Evolutionary conservation across 1,139 yeast genomes (phyloP), one percentile per base, ranked within the genome.

Genomic region (Suhomyces panamericanus): DNA sequence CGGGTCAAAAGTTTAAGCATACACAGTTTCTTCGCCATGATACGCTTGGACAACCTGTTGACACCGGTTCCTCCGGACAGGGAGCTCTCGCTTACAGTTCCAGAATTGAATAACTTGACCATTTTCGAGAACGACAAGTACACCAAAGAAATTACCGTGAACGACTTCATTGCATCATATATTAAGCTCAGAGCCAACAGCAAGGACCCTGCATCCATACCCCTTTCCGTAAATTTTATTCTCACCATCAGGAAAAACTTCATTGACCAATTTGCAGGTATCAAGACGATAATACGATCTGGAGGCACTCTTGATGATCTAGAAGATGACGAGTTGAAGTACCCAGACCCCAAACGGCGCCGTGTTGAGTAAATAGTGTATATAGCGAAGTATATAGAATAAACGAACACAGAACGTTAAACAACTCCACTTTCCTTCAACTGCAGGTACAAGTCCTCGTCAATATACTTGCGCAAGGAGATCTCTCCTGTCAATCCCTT

Each of bases 401-500:
- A 38, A 24, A 30, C 35, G 40, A 13, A 35, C n/a, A 12, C 33
- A 7, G 20, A 27, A n/a, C n/a, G 9, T 38, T 38, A 38, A 16
- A 38, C 15, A 2, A 65, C 44, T 2, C 76, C 87, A 32, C 75
- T 67, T 32, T 76, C 80, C 49, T 70, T 69, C 51, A 89, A 63
- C 49, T 79, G 78, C 7, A 69, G 69, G 51, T 75, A 79, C 24
- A 87, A 64, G 1, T 79, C 85, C 1, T 69, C 64, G 46, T 85
- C 95, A 32, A 93, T 76, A 58, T 85, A 89, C 54, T 83, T 84
- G 44, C 78, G 75, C 45, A 91, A 62, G 3, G 79, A 76, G 6
- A 96, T 96, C 39, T 87, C 96, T 15, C 86, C 93, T n/a, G 77
- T 71, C 48, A 83, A 62, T 0, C 97, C 98, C 62, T 90, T 91